Conservation (phyloP, 208 protist genomes). For the Leishmania tropica region DNA sequence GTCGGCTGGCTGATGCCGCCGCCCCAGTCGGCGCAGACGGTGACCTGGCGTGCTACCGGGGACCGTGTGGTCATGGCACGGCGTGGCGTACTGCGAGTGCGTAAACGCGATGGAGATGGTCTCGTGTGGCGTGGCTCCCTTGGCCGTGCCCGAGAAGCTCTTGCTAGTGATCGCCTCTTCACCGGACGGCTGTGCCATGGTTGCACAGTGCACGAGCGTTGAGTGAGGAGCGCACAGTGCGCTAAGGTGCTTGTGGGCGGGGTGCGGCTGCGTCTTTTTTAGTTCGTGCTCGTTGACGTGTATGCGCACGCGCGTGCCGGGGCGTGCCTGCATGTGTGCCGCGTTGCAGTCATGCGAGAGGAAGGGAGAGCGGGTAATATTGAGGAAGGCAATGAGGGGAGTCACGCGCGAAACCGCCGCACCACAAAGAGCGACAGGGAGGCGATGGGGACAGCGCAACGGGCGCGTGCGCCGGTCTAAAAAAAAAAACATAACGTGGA, state of each 20-base stretch:
- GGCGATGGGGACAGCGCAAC: too few species aligned
- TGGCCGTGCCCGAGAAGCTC: neutral
- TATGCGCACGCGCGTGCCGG: neutral
- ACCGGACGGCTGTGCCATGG: neutral
- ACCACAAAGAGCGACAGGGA: neutral
- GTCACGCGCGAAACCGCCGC: neutral
- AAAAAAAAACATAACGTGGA: neutral
- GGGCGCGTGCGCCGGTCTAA: neutral
- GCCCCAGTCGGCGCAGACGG: conserved; percentile 39
- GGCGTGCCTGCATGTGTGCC: neutral
- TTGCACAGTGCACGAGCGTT: neutral
- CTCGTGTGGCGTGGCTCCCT: conserved; percentile 25
- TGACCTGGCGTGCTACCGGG: conserved; percentile 70
- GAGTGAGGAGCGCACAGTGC: neutral
- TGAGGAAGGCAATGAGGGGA: neutral
- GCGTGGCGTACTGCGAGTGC: conserved; percentile 66
- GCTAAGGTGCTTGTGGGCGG: neutral
- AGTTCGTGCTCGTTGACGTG: neutral
- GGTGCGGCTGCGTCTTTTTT: neutral
- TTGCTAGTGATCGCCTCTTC: neutral
- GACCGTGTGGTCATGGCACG: conserved; percentile 68
- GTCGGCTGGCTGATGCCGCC: conserved; percentile 48
- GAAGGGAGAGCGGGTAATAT: neutral
- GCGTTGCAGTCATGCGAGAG: neutral
- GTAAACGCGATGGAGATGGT: conserved; percentile 74